Conservation (phyloP, 2,329 filamentous ascomycete species). For the Hirsutella rhossiliensis region DNA sequence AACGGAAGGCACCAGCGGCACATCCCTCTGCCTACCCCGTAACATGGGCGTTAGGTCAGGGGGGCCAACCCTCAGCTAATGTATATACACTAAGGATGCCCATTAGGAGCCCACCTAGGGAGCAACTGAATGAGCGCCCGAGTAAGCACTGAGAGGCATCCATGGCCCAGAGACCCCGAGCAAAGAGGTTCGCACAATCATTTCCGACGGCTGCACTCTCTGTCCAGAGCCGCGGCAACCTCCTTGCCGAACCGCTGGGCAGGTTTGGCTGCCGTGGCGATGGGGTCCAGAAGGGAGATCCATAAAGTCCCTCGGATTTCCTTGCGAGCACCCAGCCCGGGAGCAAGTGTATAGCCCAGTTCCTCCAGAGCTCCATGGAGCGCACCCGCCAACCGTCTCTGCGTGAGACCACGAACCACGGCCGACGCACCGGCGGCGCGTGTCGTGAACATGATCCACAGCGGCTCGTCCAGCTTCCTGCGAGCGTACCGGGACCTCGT, state of each 20-base stretch:
- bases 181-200: no score
- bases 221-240: constrained; percentile 7
- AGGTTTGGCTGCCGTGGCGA: constrained; percentile 6
- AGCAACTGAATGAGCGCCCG: no score
- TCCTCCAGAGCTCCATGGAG: constrained; percentile 15
- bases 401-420: constrained; percentile 14
- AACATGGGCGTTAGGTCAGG: no score
- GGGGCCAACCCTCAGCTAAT: no score
- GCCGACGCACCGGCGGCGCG: constrained; percentile 1
- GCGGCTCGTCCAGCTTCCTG: constrained; percentile 13
- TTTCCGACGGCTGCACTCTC: neutral
- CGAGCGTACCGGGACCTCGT: constrained; percentile 15
- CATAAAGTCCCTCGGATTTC: constrained; percentile 14
- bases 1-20: no score
- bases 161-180: no score
- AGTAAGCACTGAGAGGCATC: no score
- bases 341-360: constrained; percentile 10
- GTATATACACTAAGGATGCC: no score
- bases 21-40: no score
- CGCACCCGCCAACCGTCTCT: constrained; percentile 13
- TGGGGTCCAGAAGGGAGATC: constrained; percentile 9
- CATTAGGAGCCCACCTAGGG: no score
- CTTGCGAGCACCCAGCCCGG: constrained; percentile 3
- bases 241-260: constrained; percentile 9
- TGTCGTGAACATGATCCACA: constrained; percentile 19